Conservation (phyloP, 441 rosid genomes). For the Corymbia calophylla region DNA sequence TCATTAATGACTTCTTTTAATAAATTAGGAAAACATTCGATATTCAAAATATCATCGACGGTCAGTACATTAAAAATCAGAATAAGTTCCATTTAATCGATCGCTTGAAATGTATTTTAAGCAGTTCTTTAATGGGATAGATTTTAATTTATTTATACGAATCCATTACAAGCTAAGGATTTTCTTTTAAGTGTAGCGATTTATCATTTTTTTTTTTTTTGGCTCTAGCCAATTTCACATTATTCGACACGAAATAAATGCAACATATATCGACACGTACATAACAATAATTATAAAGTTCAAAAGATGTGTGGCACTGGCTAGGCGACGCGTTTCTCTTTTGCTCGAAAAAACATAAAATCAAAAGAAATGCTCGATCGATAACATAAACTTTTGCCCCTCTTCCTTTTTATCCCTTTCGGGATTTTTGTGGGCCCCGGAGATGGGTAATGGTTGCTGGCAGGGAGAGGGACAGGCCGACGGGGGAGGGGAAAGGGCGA, state of each 20-base stretch:
- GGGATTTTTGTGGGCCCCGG: background rate
- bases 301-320: background rate
- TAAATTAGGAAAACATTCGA: background rate
- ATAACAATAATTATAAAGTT: background rate
- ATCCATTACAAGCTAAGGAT: accelerated
- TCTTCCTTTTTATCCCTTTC: background rate
- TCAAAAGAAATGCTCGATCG: background rate
- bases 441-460: background rate
- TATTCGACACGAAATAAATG: background rate
- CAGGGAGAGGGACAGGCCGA: background rate
- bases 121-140: accelerated
- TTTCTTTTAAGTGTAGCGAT: background rate
- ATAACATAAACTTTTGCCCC: background rate
- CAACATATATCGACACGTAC: background rate
- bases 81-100: accelerated
- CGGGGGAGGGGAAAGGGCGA: background rate
- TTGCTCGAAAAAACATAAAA: background rate
- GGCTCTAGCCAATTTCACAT: background rate
- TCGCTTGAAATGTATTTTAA: background rate
- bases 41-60: background rate
- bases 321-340: background rate
- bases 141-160: accelerated
- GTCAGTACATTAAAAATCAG: background rate
- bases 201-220: background rate
- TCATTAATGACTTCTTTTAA: background rate